These are phyloP conservation scores for Coniochaeta prunicola DNA, from an alignment of 2,329 filamentous ascomycete genomes.

Conservation along the genomic window DNA sequence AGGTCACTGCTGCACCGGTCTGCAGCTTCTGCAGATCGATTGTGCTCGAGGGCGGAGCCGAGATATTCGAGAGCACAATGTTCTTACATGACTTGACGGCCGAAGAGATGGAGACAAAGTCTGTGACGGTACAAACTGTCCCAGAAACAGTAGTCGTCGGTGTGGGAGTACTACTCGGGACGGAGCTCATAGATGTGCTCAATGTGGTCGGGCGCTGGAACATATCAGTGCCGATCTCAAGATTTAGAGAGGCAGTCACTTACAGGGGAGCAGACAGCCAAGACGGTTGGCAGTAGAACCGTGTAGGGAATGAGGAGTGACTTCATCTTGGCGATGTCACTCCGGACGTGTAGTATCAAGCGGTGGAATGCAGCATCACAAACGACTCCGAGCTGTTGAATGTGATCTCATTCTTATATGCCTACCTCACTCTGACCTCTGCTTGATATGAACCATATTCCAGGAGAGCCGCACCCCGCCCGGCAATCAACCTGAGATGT, in stretches of 20 bases:
- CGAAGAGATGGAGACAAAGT: constrained; percentile 7
- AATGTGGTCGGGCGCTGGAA: neutral
- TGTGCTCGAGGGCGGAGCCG: constrained; percentile 25
- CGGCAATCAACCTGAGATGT: neutral
- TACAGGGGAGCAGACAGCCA: neutral
- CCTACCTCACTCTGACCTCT: neutral
- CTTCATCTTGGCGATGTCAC: constrained; percentile 1
- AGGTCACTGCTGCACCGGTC: constrained; percentile 22
- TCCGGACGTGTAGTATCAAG: neutral
- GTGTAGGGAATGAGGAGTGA: neutral
- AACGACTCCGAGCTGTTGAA: neutral
- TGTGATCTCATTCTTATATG: neutral
- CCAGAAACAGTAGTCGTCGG: neutral
- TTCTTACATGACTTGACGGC: constrained; percentile 21
- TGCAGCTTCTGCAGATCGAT: constrained; percentile 26
- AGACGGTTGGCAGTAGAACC: neutral
- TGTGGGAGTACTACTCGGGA: neutral
- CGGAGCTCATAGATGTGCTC: neutral
- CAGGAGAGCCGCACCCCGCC: neutral
- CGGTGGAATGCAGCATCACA: neutral
- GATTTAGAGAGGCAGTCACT: neutral
- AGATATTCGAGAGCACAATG: constrained; percentile 27
- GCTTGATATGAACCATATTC: neutral
- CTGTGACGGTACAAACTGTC: constrained; percentile 10
- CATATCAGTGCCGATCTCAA: neutral